Evolutionary conservation across 345 rosid genomes (phyloP).

Genomic region (Populus simonii): DNA sequence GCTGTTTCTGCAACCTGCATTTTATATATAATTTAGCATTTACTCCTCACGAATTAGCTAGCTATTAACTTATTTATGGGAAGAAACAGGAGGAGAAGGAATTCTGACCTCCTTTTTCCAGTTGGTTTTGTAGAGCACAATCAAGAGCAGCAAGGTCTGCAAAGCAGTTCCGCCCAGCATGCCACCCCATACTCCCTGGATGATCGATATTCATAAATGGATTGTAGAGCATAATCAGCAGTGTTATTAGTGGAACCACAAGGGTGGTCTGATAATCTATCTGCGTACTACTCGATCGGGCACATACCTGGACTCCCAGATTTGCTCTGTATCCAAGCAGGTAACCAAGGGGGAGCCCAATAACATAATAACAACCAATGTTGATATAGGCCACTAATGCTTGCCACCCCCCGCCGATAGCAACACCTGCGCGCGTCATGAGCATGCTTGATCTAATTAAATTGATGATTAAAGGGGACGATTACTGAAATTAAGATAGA

Average conservation of each 20-base stretch:
- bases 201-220: too few species aligned
- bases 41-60: neutral
- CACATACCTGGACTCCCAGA: conserved; percentile 55
- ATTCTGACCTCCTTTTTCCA: conserved; percentile 74
- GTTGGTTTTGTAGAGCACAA: conserved; percentile 59
- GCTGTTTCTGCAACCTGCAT: conserved; percentile 61
- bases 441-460: neutral
- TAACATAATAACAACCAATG: conserved; percentile 62
- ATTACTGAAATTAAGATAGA: too few species aligned
- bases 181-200: conserved; percentile 75
- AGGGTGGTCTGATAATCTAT: too few species aligned
- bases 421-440: conserved; percentile 53
- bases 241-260: too few species aligned
- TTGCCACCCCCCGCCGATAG: conserved; percentile 91
- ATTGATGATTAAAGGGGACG: neutral
- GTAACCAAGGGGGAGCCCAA: conserved; percentile 78
- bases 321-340: conserved; percentile 66
- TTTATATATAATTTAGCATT: too few species aligned
- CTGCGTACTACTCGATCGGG: too few species aligned
- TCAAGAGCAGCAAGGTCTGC: conserved; percentile 57
- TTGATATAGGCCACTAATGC: conserved; percentile 74
- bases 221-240: too few species aligned
- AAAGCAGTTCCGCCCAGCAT: conserved; percentile 73
- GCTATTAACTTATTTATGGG: neutral
- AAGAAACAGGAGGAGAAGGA: too few species aligned